Evolutionary conservation across 495 filamentous ascomycete genomes (phyloP).

Genomic region (Penicillium longicatenatum): DNA sequence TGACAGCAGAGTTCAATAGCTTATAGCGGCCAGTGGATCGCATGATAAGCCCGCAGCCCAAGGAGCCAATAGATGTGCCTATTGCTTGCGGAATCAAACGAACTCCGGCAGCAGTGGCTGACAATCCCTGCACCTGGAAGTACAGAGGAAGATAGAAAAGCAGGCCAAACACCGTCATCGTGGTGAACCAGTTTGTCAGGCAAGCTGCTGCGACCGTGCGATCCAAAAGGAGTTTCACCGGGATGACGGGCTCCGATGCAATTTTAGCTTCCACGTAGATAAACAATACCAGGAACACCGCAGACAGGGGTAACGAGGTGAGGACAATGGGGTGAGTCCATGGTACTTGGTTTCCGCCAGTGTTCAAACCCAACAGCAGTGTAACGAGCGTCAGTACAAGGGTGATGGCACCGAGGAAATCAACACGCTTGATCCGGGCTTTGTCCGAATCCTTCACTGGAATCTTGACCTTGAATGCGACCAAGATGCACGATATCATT

Average conservation of each 20-base stretch:
- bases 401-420: slow-evolving; percentile 74
- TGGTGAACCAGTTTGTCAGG: slow-evolving; percentile 71
- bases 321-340: slow-evolving; percentile 85
- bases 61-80: slow-evolving; percentile 69
- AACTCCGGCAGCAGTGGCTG: slow-evolving; percentile 69
- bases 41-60: slow-evolving; percentile 75
- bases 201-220: slow-evolving; percentile 75
- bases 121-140: slow-evolving; percentile 74
- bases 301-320: slow-evolving; percentile 64
- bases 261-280: slow-evolving; percentile 65
- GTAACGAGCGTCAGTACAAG: slow-evolving; percentile 71
- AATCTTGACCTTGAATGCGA: slow-evolving; percentile 67
- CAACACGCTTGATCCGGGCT: slow-evolving; percentile 67
- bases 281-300: slow-evolving; percentile 55
- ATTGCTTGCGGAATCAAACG: slow-evolving; percentile 67
- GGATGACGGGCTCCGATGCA: slow-evolving; percentile 79
- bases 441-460: slow-evolving; percentile 70
- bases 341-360: slow-evolving; percentile 80
- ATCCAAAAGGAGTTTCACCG: slow-evolving; percentile 72
- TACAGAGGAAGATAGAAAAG: slow-evolving; percentile 82
- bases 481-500: slow-evolving; percentile 65
- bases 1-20: slow-evolving; percentile 53
- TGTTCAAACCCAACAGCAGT: slow-evolving; percentile 77
- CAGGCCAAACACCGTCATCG: slow-evolving; percentile 54
- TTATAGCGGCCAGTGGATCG: slow-evolving; percentile 73